Evolutionary conservation across 2,329 filamentous ascomycete genomes (phyloP), one percentile per base, ranked within the genome.

Genomic region (Ceratocystis albifundus): DNA sequence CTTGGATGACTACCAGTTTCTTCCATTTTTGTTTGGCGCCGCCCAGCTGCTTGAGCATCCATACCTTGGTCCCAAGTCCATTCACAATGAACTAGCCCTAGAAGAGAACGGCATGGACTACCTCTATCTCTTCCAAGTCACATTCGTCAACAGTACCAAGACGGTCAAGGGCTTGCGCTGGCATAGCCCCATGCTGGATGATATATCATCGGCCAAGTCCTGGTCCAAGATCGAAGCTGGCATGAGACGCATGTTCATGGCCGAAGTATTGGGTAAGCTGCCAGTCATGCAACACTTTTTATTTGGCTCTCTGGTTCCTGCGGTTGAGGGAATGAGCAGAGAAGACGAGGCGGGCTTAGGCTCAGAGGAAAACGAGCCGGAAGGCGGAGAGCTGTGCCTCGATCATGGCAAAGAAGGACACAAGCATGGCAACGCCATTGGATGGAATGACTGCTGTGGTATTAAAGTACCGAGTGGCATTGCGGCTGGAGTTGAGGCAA

Each of bases 211-310:
- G 0, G 88, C 93, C 17, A 92, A 90, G 74, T 89, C 82, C 48
- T 99, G 94, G 94, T 78, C 76, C 70, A 99, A 99, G 79, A 88
- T 99, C 62, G 92, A 97, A 74, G 88, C 82, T 30, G 94, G 94
- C 5, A 97, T 99, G 95, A 84, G 89, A 68, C 89, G 90, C 70
- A 99, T 99, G 95, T 97, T 97, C 73, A 82, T 93, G 64, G 89
- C 87, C 50, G 94, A 99, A 76, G 93, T 99, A 0, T 76, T 99
- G 64, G 86, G 88, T 41, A 99, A 99, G 76, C 75, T 99, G 66
- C 94, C 94, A 0, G 93, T 99, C 55, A 97, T 97, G 91, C 94
- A 99, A 77, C 95, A 99, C 75, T 99, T 99, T 71, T 73, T 99
- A 65, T 99, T 99, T 73, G 94, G 94, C 0, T 88, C 86, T 7